Conservation (phyloP, 2,329 filamentous ascomycete species). For the Trichoderma koningii region DNA sequence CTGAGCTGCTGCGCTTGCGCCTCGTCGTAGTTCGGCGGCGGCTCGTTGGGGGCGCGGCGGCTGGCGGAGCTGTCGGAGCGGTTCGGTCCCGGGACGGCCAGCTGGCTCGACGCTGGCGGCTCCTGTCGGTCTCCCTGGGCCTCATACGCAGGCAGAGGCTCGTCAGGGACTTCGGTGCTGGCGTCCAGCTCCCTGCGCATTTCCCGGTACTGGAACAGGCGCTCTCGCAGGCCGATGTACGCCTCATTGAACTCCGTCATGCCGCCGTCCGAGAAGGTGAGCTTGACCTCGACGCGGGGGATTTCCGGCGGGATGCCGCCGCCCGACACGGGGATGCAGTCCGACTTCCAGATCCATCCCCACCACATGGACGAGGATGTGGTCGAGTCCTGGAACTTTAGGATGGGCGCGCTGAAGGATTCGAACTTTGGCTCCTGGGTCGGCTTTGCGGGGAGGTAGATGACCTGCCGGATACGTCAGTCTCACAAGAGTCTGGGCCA, state of each 20-base stretch:
- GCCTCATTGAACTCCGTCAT: constrained; percentile 84
- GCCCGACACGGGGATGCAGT: constrained; percentile 76
- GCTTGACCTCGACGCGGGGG: constrained; percentile 73
- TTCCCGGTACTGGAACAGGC: constrained; percentile 78
- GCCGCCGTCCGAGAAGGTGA: constrained; percentile 94
- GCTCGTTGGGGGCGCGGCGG: constrained; percentile 63
- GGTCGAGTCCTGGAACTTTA: constrained; percentile 84
- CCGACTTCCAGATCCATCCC: constrained; percentile 85
- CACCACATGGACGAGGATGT: constrained; percentile 83
- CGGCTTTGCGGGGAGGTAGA: constrained; percentile 78
- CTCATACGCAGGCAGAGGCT: constrained; percentile 87
- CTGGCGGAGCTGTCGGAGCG: constrained; percentile 44
- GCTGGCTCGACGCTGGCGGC: constrained; percentile 29
- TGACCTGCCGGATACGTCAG: constrained; percentile 52
- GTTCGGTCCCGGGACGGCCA: constrained; percentile 35
- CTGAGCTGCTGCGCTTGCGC: constrained; percentile 72
- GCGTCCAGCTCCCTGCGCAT: constrained; percentile 69
- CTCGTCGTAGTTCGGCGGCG: constrained; percentile 89
- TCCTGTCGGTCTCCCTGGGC: constrained; percentile 46
- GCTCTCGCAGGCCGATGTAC: constrained; percentile 83
- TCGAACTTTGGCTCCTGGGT: constrained; percentile 65
- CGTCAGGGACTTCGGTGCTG: constrained; percentile 69
- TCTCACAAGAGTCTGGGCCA: constrained; percentile 5
- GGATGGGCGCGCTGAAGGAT: constrained; percentile 85
- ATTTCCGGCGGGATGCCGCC: constrained; percentile 78